Evolutionary conservation across 768 basidiomycete species (phyloP), one percentile per base, ranked within the genome.

Genomic region (Cystobasidium tubakii): DNA sequence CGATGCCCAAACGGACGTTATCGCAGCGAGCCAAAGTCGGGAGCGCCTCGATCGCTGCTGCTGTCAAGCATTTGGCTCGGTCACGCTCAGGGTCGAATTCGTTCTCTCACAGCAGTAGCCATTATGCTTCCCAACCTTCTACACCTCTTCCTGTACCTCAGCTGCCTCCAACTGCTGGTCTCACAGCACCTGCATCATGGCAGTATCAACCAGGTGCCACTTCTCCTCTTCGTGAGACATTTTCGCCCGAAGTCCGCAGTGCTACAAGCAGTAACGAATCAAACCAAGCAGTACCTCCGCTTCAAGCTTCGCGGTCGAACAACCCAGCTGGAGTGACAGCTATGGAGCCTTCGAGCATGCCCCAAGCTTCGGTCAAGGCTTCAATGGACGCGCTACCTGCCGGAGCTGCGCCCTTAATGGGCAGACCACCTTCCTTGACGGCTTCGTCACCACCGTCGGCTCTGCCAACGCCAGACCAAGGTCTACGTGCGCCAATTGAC

Each of bases 11-110:
- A 44, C 69, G 69, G 29, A 57, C 69, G 7, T 34, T 71, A 34
- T 71, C 69, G 54, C 69, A 71, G 25, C 69, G 69, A 29, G 69
- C 69, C 4, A 31, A 55, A 13, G 34, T 55, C 7, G 21, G 54
- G 2, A 60, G 69, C 33, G 33, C 29, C 1, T 60, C 50, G 6
- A 33, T 71, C 29, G 69, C 69, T 21, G 54, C 50, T 42, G 69
- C 69, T 13, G 55, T 71, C 27, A 71, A 71, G 69, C 36, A 42
- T 27, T 23, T 71, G 25, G 69, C 46, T 29, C 54, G 69, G 31
- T 55, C 69, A 1, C 33, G 55, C 25, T 65, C 63, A 10, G 63
- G 63, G 21, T 65, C 63, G 3, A 36, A 34, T 46, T 42, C 36
- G 3, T 43, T 55, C 12, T 12, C 7, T 23, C 12, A 60, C 57